phyloP scores from a whole-genome alignment of 306 rosid genomes.

The Prunus padus region DNA sequence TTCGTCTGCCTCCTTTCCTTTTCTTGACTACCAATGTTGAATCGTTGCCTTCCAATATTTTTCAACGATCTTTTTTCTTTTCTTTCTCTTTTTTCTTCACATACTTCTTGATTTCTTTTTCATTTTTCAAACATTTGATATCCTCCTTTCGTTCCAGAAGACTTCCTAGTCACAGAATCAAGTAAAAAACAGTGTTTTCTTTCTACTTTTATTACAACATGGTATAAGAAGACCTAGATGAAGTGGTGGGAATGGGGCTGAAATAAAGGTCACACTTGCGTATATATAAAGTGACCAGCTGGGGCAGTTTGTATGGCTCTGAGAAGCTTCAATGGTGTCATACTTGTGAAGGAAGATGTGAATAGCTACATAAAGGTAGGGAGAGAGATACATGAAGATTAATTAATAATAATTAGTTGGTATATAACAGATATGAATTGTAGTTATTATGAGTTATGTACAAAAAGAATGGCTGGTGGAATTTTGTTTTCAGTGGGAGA shows the following conservation, averaged over 20 bases:
- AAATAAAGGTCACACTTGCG: constrained; percentile 47
- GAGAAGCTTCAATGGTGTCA: not conserved
- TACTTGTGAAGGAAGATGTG: constrained; percentile 23
- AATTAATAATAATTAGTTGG: constrained; percentile 17
- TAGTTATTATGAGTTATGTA: constrained; percentile 31
- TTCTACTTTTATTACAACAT: not conserved
- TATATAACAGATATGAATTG: constrained; percentile 2
- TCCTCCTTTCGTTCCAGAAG: constrained; percentile 1
- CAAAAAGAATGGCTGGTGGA: constrained; percentile 23
- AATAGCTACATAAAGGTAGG: constrained; percentile 11
- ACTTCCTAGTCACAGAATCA: constrained; percentile 2
- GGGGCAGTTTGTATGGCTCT: not conserved
- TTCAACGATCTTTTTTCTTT: not conserved
- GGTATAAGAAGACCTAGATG: constrained; percentile 9
- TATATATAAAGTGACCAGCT: constrained; percentile 30
- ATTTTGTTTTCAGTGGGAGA: constrained; percentile 29
- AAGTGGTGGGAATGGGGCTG: constrained; percentile 12
- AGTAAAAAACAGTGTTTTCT: constrained; percentile 3
- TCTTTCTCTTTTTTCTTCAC: not conserved
- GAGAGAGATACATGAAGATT: constrained; percentile 7
- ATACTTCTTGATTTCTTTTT: not conserved
- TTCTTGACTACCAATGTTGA: constrained; percentile 59
- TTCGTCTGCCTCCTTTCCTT: constrained; percentile 67
- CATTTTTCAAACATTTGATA: not conserved
- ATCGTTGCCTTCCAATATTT: constrained; percentile 6